Evolutionary conservation across 169 alveolate species (phyloP).

Genomic region (Eimeria praecox): DNA sequence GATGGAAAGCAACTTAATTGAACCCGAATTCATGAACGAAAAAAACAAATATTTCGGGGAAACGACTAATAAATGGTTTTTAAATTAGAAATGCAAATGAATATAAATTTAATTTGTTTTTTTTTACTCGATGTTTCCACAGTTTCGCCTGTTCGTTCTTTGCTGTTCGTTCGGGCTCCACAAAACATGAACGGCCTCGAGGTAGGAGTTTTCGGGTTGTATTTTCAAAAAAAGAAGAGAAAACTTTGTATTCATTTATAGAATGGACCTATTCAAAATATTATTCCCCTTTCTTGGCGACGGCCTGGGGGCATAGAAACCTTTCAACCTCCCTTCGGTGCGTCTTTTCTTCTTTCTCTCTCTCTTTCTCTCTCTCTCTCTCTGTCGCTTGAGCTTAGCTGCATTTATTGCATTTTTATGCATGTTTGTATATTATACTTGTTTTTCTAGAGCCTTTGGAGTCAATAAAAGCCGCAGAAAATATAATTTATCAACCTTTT

Average conservation of each 20-base stretch:
- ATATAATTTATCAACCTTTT: not conserved
- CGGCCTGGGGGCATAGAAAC: not conserved
- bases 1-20: not conserved
- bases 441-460: not conserved
- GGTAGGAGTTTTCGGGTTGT: not conserved
- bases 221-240: not conserved
- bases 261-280: constrained; percentile 10
- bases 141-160: not conserved
- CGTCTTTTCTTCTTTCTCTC: not conserved
- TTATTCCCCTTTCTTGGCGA: not conserved
- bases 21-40: not conserved
- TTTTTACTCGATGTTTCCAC: not conserved
- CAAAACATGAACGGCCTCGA: not conserved
- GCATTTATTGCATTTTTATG: not conserved
- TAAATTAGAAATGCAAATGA: not conserved
- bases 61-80: not conserved
- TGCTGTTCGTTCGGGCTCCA: not conserved
- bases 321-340: not conserved
- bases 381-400: no score
- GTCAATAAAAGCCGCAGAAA: not conserved
- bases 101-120: not conserved
- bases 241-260: not conserved
- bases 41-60: not conserved
- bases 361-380: no score
- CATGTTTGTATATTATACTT: not conserved